phyloP scores from a whole-genome alignment of 73 alveolate species.

The Paramecium biaurelia region DNA sequence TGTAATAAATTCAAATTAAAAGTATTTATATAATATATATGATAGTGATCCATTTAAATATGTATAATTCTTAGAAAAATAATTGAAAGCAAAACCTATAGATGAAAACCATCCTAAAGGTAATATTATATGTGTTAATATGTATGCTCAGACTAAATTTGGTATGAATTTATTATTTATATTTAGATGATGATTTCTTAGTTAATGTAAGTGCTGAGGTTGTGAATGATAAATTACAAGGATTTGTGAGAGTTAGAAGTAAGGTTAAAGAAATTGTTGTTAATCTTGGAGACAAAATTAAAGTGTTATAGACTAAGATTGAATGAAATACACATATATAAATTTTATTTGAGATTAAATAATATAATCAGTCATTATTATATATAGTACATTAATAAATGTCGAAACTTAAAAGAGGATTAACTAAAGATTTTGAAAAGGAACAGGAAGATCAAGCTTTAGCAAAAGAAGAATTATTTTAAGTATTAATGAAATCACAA shows the following conservation, averaged over 20 bases:
- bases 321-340: conserved; percentile 5
- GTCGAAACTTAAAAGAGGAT: conserved; percentile 27
- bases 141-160: conserved; percentile 57
- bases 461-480: conserved; percentile 21
- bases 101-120: not conserved
- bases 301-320: not conserved
- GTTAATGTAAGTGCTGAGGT: conserved; percentile 60
- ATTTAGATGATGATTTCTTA: conserved; percentile 60
- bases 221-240: conserved; percentile 22
- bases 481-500: not conserved
- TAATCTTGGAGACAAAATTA: not conserved
- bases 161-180: not conserved
- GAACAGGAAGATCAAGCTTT: not conserved
- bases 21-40: not conserved
- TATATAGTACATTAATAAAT: not conserved
- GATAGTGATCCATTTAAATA: not conserved
- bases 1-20: conserved; percentile 73
- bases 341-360: not conserved
- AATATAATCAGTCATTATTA: not conserved
- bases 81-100: not conserved
- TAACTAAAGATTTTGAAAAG: not conserved
- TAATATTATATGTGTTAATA: conserved; percentile 26
- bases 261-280: conserved; percentile 52
- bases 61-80: not conserved
- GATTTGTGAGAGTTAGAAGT: conserved; percentile 61